Percentiles rank a stretch among this genome's conserved stretches.
Evolutionary conservation across 305 asterid species (phyloP).

Genomic region (Petunia hybrid): DNA sequence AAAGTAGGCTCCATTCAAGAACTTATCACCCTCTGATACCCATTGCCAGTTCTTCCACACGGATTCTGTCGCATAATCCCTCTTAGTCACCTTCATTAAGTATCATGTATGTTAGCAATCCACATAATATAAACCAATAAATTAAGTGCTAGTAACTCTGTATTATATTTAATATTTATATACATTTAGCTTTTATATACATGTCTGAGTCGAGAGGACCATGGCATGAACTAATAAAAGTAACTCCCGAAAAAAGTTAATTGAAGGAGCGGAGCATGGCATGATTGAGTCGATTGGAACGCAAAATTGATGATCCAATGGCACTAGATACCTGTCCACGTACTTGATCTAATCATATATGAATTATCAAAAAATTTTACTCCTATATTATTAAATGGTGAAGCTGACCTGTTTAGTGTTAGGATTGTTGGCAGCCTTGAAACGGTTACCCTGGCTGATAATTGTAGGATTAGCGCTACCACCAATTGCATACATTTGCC

Average conservation of each 20-base stretch:
- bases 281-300: neutral
- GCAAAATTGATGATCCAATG: slow-evolving; percentile 5
- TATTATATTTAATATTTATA: neutral
- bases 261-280: neutral
- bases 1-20: slow-evolving; percentile 81
- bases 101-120: neutral
- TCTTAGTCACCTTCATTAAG: slow-evolving; percentile 67
- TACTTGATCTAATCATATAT: neutral
- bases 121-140: neutral
- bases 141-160: neutral
- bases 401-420: slow-evolving; percentile 44
- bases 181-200: neutral
- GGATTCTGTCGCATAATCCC: slow-evolving; percentile 52
- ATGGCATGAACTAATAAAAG: neutral
- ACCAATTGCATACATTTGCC: slow-evolving; percentile 66
- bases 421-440: slow-evolving; percentile 46
- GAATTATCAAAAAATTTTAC: neutral
- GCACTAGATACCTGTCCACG: slow-evolving; percentile 8
- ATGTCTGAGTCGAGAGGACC: neutral
- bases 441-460: slow-evolving; percentile 65
- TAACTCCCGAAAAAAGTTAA: neutral
- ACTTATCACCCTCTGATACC: slow-evolving; percentile 78
- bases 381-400: neutral
- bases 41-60: slow-evolving; percentile 88
- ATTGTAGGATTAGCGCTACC: slow-evolving; percentile 67